Evolutionary conservation across 345 rosid genomes (phyloP), one percentile per base, ranked within the genome.

Genomic region (Garcia nutans): DNA sequence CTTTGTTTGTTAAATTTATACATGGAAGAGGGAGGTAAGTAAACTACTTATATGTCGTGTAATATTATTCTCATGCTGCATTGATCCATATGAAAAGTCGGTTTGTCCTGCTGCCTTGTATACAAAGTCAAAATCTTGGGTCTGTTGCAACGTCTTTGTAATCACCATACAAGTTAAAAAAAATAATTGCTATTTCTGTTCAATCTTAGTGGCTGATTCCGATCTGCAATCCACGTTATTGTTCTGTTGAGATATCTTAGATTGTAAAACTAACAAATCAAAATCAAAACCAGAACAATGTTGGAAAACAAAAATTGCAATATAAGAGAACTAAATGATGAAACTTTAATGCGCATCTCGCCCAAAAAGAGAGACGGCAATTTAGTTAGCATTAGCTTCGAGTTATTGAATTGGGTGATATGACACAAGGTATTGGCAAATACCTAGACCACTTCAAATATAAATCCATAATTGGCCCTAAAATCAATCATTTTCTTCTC

Each of bases 1-100:
- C 74, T 75, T 72, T 66, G 54, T 42, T 75, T 23, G 72, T 72
- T 75, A 68, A 58, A 42, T 82, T 70, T 45, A 56, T 31, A 65
- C 55, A 49, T 56, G 71, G 65, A 61, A 70, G 65, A 31, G 50
- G 64, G 24, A 56, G 31, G 54, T 23, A 41, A 23, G 57, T 41
- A 26, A 44, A 47, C 23, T 31, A 24, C 31, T 12, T 62, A 20
- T 67, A 45, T 22, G 24, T 15, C 10, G 24, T 19, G 2, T 42
- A 66, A 65, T 60, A 73, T 74, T 61, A 62, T 61, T 61, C 16
- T 59, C 16, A 59, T 62, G 42, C 44, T 13, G 37, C 16, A 63
- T 75, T 42, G 33, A 54, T 59, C 65, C 74, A 26, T 68, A 76
- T 72, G 57, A 72, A 75, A 67, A 47, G 47, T 28, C 11, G 71